Evolutionary conservation across 1,284 basidiomycete species (phyloP), one percentile per base, ranked within the genome.

Genomic region (Meira miltonrushii): DNA sequence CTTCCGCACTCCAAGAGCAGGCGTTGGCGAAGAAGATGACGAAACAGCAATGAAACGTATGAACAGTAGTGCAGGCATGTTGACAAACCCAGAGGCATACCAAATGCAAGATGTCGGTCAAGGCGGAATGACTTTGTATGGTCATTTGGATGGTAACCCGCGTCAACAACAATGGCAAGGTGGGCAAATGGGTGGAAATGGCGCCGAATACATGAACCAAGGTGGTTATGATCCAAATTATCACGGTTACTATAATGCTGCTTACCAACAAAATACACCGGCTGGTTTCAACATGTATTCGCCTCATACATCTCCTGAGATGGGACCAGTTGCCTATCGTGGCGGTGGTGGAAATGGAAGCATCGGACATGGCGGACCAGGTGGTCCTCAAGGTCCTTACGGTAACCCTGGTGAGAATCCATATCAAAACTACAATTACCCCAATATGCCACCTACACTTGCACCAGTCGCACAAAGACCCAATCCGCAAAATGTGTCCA

Each of bases 151-250:
- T 23, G 50, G 50, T 40, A n/a, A n/a, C 5, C 46, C 46, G 12
- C 13, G 40, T 19, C 19, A 19, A 19, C 15, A 19, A 43, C 17
- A n/a, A 21, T 2, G 46, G 13, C 17, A 21, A 48, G 46, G 46
- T 21, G 17, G 17, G 2, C 17, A 23, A 21, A 25, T 25, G 25
- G 46, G 17, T 25, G 46, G 5, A 17, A 48, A 48, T 25, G 46
- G 7, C 8, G 10, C 19, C 6, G 19, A 15, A 43, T 15, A 19
- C 10, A 19, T 15, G 19, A 48, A 23, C 8, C 17, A n/a, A 25
- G n/a, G 25, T 23, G n/a, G 21, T 8, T 48, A 21, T 48, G 46
- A 48, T 48, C 46, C 46, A n/a, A 48, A 48, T 48, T 48, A 48
- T 25, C 17, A n/a, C 13, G 46, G 17, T 17, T 48, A 48, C 12